A percentile compares a stretch with the other conserved stretches of the same genome.
Conservation (phyloP, 202 grass and related monocot genomes). For the Brachypodium distachyon region DNA sequence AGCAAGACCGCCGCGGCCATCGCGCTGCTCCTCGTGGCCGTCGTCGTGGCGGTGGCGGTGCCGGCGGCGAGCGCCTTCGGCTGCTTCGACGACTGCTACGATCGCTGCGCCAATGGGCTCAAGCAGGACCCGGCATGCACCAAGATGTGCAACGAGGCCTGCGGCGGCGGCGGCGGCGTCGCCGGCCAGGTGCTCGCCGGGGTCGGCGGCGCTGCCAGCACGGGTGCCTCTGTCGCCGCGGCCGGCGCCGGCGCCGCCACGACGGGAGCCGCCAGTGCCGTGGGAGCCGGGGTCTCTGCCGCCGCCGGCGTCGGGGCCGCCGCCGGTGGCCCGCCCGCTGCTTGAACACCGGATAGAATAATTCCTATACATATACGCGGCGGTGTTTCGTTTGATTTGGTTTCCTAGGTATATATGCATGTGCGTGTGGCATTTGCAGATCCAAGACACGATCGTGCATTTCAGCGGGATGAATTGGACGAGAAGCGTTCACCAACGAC, state of each 20-base stretch:
- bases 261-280: not conserved
- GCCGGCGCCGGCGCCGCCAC: not conserved
- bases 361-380: too few species aligned
- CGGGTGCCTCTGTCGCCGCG: not conserved
- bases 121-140: slow-evolving; percentile 27
- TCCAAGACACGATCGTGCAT: not conserved
- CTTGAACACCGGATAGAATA: too few species aligned
- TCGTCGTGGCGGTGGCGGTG: slow-evolving; percentile 4
- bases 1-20: slow-evolving; percentile 15
- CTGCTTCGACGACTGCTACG: slow-evolving; percentile 53
- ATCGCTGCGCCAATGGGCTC: slow-evolving; percentile 44
- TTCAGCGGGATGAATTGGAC: too few species aligned
- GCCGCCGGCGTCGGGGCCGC: not conserved
- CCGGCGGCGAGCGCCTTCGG: slow-evolving; percentile 22
- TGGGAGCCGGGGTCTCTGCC: not conserved
- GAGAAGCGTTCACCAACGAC: too few species aligned
- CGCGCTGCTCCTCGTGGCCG: slow-evolving; percentile 17
- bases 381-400: too few species aligned
- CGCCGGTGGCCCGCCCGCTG: not conserved
- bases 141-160: slow-evolving; percentile 58
- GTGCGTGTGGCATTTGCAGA: not conserved
- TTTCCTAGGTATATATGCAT: not conserved
- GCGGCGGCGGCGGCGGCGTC: slow-evolving; percentile 23
- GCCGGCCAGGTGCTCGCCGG: not conserved
- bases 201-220: not conserved